These are phyloP conservation scores for Spongiforma sp. DNA, from an alignment of 1,284 basidiomycete genomes.

Conservation along the genomic window DNA sequence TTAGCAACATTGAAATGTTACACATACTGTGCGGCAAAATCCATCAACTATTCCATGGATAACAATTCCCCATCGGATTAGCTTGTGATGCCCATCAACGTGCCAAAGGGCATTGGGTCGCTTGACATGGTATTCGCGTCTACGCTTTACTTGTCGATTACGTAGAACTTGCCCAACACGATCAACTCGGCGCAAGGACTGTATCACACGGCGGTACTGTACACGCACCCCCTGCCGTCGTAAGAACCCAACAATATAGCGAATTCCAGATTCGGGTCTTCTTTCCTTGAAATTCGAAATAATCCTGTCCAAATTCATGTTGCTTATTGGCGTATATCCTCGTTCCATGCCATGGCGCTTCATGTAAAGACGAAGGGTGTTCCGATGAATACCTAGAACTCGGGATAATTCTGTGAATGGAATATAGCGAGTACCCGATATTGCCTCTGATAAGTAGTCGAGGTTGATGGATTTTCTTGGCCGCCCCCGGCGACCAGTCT, in stretches of 20 bases:
- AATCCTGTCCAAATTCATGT: constrained; percentile 28
- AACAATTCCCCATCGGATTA: constrained; percentile 37
- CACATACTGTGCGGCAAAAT: constrained; percentile 24
- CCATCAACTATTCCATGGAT: constrained; percentile 45
- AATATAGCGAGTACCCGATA: constrained; percentile 11
- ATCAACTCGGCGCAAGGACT: background rate
- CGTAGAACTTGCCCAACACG: constrained; percentile 2
- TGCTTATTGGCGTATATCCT: constrained; percentile 17
- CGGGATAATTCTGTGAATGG: constrained; percentile 23
- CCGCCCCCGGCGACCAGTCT: constrained; percentile 1
- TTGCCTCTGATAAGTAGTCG: constrained; percentile 20
- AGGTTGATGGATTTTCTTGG: constrained; percentile 26
- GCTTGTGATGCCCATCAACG: constrained; percentile 1
- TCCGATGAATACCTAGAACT: constrained; percentile 22
- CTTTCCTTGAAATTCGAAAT: constrained; percentile 21
- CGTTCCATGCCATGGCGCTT: constrained; percentile 14
- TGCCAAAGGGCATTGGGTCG: constrained; percentile 39
- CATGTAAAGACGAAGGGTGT: constrained; percentile 23
- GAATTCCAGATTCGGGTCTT: constrained; percentile 28
- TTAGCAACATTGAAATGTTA: background rate
- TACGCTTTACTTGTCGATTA: constrained; percentile 21
- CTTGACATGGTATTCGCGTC: constrained; percentile 38
- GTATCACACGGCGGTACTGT: constrained; percentile 8
- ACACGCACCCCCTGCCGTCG: constrained; percentile 17
- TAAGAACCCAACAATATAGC: constrained; percentile 28